Percentiles rank a stretch among this genome's conserved stretches.
Evolutionary conservation across 306 rosid genomes (phyloP).

Genomic region (Fagus crenata): DNA sequence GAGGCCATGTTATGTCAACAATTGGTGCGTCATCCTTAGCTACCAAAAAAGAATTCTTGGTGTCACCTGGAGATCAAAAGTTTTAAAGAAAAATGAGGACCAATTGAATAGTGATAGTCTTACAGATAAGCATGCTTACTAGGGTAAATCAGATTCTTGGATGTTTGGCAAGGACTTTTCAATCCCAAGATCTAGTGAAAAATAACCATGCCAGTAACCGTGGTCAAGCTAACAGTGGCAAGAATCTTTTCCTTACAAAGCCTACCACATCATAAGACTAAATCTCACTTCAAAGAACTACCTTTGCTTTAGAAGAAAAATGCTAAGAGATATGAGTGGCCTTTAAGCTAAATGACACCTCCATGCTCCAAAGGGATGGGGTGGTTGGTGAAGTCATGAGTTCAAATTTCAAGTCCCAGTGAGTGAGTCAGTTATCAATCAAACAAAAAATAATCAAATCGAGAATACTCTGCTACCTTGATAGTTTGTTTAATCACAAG

Average conservation of each 20-base stretch:
- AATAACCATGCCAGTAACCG: too few species aligned
- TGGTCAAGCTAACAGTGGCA: not conserved
- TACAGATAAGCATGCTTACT: not conserved
- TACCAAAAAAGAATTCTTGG: conserved; percentile 37
- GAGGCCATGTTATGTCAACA: conserved; percentile 54
- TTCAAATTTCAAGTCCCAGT: too few species aligned
- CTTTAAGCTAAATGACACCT: too few species aligned
- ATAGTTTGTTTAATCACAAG: too few species aligned
- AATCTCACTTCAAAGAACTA: too few species aligned
- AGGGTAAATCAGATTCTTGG: not conserved
- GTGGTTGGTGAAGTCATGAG: too few species aligned
- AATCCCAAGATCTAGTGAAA: not conserved
- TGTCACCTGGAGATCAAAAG: conserved; percentile 34
- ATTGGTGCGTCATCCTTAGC: conserved; percentile 36
- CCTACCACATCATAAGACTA: not conserved
- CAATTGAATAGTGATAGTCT: not conserved
- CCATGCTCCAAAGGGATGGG: too few species aligned
- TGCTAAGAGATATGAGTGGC: too few species aligned
- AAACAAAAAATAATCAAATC: too few species aligned
- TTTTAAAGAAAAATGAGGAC: not conserved
- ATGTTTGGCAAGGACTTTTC: not conserved
- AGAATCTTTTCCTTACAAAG: not conserved
- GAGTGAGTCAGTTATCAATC: too few species aligned
- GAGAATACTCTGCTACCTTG: too few species aligned
- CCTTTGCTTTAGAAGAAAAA: too few species aligned